Conservation (phyloP, 306 rosid species). For the Pachyrhizus erosus region DNA sequence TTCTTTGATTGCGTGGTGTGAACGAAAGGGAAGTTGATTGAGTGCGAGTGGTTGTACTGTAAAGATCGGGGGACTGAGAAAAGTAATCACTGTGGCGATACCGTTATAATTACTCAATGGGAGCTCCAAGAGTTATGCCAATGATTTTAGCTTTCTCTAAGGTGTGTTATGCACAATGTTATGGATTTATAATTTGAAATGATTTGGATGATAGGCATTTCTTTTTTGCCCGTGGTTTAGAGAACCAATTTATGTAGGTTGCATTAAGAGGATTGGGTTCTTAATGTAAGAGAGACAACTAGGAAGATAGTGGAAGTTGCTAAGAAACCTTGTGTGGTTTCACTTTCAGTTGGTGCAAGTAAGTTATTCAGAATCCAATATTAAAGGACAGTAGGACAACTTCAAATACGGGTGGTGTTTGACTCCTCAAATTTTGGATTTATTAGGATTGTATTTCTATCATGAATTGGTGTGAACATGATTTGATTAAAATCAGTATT, state of each 20-base stretch:
- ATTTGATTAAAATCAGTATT: background rate
- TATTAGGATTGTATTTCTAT: conserved; percentile 10
- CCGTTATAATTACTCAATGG: background rate
- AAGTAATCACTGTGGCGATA: conserved; percentile 10
- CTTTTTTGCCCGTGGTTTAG: background rate
- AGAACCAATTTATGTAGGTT: background rate
- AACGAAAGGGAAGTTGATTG: conserved; percentile 14
- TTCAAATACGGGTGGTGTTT: background rate
- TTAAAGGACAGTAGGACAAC: conserved; percentile 2
- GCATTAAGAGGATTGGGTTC: background rate
- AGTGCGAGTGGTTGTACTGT: conserved; percentile 3
- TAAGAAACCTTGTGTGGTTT: background rate
- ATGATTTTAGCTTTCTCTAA: background rate
- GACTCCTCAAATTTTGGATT: conserved; percentile 9
- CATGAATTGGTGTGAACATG: background rate
- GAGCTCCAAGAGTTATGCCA: conserved; percentile 4
- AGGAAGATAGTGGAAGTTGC: conserved; percentile 14
- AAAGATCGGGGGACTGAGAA: conserved; percentile 22
- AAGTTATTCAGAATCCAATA: conserved; percentile 14
- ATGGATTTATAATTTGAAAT: background rate
- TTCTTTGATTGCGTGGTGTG: conserved; percentile 9
- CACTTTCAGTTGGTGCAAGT: too few species aligned
- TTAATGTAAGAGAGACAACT: conserved; percentile 14
- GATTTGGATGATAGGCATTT: conserved; percentile 4
- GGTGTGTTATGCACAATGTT: conserved; percentile 3